Evolutionary conservation across 495 filamentous ascomycete species (phyloP), one percentile per base, ranked within the genome.

Genomic region (Aspergillus sclerotioniger): DNA sequence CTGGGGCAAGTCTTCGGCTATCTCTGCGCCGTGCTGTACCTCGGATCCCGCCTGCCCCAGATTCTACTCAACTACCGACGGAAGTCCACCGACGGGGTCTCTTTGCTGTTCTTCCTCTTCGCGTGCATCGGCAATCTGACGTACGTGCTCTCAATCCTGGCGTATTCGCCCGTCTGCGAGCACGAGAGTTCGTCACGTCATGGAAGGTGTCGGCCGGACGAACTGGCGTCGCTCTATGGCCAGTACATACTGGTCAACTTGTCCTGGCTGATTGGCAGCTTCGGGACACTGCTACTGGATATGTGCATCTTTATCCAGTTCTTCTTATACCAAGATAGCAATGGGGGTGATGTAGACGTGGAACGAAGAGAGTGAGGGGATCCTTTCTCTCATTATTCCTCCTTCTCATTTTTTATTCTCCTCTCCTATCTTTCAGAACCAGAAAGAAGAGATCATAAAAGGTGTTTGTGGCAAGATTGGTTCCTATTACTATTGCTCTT

Each of bases 101-200:
- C 88, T 17, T 79, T 96, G 63, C 77, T 98, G 0, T 98, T 98
- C 76, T 98, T 98, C 76, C 75, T 98, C 16, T 98, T 98, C 67
- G 94, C 93, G 8, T 96, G 92, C 68, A 81, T 97, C 19, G 94
- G 94, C 3, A 98, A 98, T 65, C 62, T 93, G 54, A 96, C 93
- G 0, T 98, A 95, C 65, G 91, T 97, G 6, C 67, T 96, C 16
- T 89, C 84, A n/a, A 98, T 98, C 41, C 74, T 98, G 46, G 92
- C 90, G 7, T 96, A 89, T 65, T 88, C 90, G 17, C 88, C 93
- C 5, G 70, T 75, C 33, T 86, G 84, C 62, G 58, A 51, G 6
- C 57, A 62, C 19, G 25, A 25, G 25, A 53, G 31, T 6, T 41
- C 69, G 13, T 41, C 37, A 13, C 37, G 37, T n/a, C 47, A 50